Conservation (phyloP, 202 grass and related monocot genomes). For the Musa balbisiana region DNA sequence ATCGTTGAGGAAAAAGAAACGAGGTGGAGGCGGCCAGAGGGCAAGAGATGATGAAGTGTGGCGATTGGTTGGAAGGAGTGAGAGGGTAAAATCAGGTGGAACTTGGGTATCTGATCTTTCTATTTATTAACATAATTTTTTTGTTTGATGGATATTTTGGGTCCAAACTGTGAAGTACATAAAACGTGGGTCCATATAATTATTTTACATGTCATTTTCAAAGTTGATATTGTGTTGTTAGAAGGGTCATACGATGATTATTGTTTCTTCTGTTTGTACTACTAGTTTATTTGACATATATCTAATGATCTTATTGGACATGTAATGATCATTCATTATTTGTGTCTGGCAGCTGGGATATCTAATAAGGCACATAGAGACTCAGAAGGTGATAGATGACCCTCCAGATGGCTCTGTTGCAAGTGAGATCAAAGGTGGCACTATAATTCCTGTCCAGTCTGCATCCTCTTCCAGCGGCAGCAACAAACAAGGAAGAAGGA, state of each 20-base stretch:
- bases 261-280: neutral
- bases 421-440: conserved; percentile 26
- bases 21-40: too few species aligned
- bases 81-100: too few species aligned
- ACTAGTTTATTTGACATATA: too few species aligned
- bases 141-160: too few species aligned
- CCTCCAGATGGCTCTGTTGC: conserved; percentile 22
- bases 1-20: too few species aligned
- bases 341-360: conserved; percentile 30
- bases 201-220: neutral
- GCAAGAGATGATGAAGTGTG: too few species aligned
- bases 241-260: neutral
- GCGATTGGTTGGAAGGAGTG: too few species aligned
- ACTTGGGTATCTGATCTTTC: too few species aligned
- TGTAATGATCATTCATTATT: conserved; percentile 4
- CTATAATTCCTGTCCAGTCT: conserved; percentile 15
- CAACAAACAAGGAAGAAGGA: conserved; percentile 4
- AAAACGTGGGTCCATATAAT: neutral
- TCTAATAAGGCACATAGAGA: conserved; percentile 42
- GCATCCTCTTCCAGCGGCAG: conserved; percentile 18
- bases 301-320: too few species aligned
- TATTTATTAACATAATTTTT: too few species aligned
- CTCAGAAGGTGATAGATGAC: conserved; percentile 24
- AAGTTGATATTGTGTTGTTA: neutral
- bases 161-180: too few species aligned